Conservation (phyloP, 305 asterid species). For the Solanum chacoense region DNA sequence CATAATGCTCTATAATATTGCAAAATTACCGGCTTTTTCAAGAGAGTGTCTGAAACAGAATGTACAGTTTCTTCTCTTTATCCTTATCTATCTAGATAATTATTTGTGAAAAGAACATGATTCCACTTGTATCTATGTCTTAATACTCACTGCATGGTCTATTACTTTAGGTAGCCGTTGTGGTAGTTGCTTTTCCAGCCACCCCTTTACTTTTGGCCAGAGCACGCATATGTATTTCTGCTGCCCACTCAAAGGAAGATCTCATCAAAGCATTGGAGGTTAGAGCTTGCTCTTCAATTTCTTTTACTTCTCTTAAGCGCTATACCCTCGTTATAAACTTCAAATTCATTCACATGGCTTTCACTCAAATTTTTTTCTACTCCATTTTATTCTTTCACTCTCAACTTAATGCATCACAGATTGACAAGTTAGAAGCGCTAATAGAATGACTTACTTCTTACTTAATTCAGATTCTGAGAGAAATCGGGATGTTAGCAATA, state of each 20-base stretch:
- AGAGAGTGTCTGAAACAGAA: constrained; percentile 58
- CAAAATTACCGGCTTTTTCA: constrained; percentile 65
- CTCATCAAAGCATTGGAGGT: constrained; percentile 57
- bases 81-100: neutral
- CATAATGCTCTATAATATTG: constrained; percentile 66
- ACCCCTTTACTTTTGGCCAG: constrained; percentile 67
- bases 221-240: constrained; percentile 63
- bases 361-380: neutral
- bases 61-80: constrained; percentile 17
- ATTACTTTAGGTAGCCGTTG: constrained; percentile 49
- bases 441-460: neutral
- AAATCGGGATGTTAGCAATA: neutral
- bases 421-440: neutral
- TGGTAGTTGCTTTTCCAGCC: constrained; percentile 67
- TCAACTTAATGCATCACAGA: neutral
- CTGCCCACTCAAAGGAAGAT: constrained; percentile 66
- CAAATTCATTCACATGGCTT: neutral
- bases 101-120: neutral
- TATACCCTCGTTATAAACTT: neutral
- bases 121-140: neutral
- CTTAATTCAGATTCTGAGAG: neutral
- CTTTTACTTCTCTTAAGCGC: neutral
- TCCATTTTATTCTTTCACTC: neutral
- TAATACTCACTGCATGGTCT: neutral
- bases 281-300: neutral